Conservation (phyloP, 192 early-diverging fungal genomes). For the Lobulomyces angularis region DNA sequence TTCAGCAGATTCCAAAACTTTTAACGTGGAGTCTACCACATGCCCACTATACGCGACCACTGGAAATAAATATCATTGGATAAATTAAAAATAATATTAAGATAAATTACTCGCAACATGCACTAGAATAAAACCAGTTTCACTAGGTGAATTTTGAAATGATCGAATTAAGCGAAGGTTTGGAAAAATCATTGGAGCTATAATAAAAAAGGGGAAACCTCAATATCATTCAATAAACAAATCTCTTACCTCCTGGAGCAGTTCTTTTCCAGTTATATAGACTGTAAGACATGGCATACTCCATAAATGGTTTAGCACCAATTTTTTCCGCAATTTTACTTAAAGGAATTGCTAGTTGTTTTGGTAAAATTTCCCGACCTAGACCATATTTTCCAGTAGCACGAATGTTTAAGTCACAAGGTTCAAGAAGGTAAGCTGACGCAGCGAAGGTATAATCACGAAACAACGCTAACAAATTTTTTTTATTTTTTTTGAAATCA, state of each 20-base stretch:
- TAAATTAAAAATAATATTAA: too few species aligned
- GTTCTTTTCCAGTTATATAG: constrained; percentile 85
- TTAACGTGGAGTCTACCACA: constrained; percentile 48
- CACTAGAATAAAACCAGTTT: constrained; percentile 71
- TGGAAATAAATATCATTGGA: too few species aligned
- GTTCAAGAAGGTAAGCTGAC: constrained; percentile 79
- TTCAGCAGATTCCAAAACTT: constrained; percentile 39
- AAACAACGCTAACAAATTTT: constrained; percentile 47
- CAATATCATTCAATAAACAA: too few species aligned
- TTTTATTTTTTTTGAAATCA: neutral
- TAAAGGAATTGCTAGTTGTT: constrained; percentile 67
- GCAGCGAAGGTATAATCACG: constrained; percentile 80
- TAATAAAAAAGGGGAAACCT: too few species aligned
- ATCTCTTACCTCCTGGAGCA: too few species aligned
- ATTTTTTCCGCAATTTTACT: constrained; percentile 57
- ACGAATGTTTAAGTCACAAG: constrained; percentile 69
- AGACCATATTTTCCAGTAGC: constrained; percentile 64
- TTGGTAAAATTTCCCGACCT: constrained; percentile 60
- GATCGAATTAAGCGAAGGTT: constrained; percentile 58
- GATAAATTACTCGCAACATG: too few species aligned
- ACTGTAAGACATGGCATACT: constrained; percentile 39
- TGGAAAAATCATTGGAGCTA: constrained; percentile 40
- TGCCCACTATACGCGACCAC: constrained; percentile 62
- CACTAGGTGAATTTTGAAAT: constrained; percentile 63
- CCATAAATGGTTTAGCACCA: constrained; percentile 60